Conservation (phyloP, 106 monocot species). For the Iris macrosiphon region DNA sequence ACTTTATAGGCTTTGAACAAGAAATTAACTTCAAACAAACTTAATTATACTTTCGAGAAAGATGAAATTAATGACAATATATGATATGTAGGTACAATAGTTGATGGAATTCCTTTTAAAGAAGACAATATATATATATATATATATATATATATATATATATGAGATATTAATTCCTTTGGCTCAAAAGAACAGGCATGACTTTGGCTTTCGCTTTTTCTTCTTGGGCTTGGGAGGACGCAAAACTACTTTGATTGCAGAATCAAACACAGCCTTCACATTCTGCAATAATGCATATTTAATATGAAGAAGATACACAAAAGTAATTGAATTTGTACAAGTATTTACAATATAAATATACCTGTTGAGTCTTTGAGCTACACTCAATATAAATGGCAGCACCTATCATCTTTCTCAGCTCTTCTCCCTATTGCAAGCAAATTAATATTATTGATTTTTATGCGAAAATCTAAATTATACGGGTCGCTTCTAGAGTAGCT, state of each 20-base stretch:
- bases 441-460: no score
- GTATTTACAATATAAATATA: not conserved
- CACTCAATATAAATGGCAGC: slow-evolving; percentile 63
- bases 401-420: slow-evolving; percentile 53
- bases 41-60: no score
- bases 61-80: no score
- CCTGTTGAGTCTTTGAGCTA: slow-evolving; percentile 74
- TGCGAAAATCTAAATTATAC: no score
- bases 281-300: slow-evolving; percentile 24
- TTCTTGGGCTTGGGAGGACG: slow-evolving; percentile 45
- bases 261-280: slow-evolving; percentile 66
- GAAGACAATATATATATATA: no score
- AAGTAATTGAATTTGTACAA: not conserved
- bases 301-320: not conserved
- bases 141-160: no score
- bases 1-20: no score
- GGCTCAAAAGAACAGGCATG: slow-evolving; percentile 30
- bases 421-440: slow-evolving; percentile 48
- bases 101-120: no score
- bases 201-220: slow-evolving; percentile 29
- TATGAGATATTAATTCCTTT: no score
- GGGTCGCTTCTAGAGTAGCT: no score
- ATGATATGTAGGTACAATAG: no score
- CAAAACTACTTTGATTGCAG: slow-evolving; percentile 56
- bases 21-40: no score